Percentiles rank a stretch among this genome's conserved stretches.
phyloP scores from a whole-genome alignment of 2,329 filamentous ascomycete genomes.

The Ophiocordyceps camponoti-rufipedis region DNA sequence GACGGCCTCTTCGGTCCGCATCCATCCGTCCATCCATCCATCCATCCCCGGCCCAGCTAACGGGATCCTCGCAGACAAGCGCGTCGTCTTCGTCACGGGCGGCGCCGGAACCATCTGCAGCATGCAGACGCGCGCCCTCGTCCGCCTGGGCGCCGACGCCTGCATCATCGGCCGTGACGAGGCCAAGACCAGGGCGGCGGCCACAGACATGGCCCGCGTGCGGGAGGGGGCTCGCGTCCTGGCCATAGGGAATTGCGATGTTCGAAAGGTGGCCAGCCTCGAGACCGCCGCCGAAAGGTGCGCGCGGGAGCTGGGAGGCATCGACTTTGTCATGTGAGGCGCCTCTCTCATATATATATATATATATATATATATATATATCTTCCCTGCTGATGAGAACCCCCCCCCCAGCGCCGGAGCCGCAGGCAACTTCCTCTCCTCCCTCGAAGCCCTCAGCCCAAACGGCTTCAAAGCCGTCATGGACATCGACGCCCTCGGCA shows the following conservation, averaged over 20 bases:
- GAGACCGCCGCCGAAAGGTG: constrained; percentile 60
- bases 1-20: constrained; percentile 65
- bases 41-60: background rate
- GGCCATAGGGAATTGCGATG: constrained; percentile 65
- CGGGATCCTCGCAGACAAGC: constrained; percentile 40
- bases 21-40: background rate
- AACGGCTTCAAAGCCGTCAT: constrained; percentile 94
- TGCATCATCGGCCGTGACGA: constrained; percentile 85
- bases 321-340: constrained; percentile 80
- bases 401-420: constrained; percentile 53
- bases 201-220: constrained; percentile 64
- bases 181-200: constrained; percentile 68
- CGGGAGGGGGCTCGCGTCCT: constrained; percentile 68
- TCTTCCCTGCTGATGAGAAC: no score
- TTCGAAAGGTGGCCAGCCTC: constrained; percentile 46
- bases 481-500: constrained; percentile 88
- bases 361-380: no score
- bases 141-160: constrained; percentile 80
- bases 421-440: constrained; percentile 86
- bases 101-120: constrained; percentile 89
- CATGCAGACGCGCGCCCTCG: constrained; percentile 79
- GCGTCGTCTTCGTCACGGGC: constrained; percentile 88
- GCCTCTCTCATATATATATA: no score
- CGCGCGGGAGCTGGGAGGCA: constrained; percentile 63
- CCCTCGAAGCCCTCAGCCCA: constrained; percentile 60